Conservation (phyloP, 371 early-diverging fungal species). For the Mortierella polycephala region DNA sequence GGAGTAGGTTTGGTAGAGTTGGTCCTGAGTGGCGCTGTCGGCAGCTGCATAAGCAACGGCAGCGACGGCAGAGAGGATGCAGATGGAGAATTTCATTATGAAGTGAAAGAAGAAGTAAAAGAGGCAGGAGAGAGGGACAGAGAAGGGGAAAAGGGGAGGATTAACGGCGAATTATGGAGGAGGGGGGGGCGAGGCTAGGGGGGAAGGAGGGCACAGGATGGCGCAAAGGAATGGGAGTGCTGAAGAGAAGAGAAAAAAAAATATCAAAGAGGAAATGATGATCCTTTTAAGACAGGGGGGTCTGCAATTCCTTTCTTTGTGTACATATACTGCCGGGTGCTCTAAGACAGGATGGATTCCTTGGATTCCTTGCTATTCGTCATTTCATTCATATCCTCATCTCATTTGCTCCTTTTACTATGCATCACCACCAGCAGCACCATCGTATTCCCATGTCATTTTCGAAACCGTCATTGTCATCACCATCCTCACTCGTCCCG, state of each 20-base stretch:
- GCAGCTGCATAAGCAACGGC: constrained; percentile 31
- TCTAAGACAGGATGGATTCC: too few species aligned
- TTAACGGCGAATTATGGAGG: not conserved
- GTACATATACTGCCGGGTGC: not conserved
- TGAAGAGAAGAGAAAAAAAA: constrained; percentile 20
- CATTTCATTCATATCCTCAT: too few species aligned
- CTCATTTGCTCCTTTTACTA: too few species aligned
- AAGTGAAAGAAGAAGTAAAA: not conserved
- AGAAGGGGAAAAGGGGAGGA: not conserved
- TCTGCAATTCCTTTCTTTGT: not conserved
- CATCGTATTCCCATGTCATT: too few species aligned
- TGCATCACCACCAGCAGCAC: too few species aligned
- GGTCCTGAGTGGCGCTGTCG: constrained; percentile 14
- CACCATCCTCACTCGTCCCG: too few species aligned
- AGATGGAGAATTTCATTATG: constrained; percentile 39
- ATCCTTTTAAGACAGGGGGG: not conserved
- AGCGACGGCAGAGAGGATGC: constrained; percentile 42
- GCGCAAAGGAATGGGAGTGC: constrained; percentile 14
- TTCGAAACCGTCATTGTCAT: too few species aligned
- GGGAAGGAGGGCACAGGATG: constrained; percentile 2
- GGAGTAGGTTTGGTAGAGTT: constrained; percentile 21
- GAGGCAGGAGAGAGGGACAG: not conserved
- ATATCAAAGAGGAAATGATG: constrained; percentile 6
- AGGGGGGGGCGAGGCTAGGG: not conserved
- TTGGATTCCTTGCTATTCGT: too few species aligned